Conservation (phyloP, 805 yeast species). For the Wickerhamomyces ciferrii region DNA sequence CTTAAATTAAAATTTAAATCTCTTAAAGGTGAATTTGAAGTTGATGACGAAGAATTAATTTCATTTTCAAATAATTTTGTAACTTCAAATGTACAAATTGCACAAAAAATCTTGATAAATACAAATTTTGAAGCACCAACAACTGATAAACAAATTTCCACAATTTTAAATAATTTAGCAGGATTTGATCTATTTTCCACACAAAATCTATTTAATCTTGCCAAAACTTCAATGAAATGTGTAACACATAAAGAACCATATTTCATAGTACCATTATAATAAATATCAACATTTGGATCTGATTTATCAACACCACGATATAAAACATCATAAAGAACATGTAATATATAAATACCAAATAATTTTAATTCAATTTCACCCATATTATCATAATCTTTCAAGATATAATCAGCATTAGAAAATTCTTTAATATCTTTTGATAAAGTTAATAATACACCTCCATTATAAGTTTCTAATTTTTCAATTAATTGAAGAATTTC, state of each 20-base stretch:
- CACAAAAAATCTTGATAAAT: neutral
- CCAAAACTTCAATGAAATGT: conserved; percentile 16
- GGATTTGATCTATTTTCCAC: neutral
- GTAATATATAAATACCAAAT: conserved; percentile 7
- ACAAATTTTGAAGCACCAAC: neutral
- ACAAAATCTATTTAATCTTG: conserved; percentile 9
- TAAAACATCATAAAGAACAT: conserved; percentile 14
- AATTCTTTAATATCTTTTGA: conserved; percentile 6
- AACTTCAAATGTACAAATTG: neutral
- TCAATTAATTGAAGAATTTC: conserved; percentile 10
- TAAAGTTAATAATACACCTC: conserved; percentile 5
- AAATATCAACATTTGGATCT: conserved; percentile 7
- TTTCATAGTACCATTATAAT: conserved; percentile 14
- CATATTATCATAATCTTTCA: conserved; percentile 2
- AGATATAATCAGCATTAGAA: conserved; percentile 1
- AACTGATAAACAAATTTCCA: neutral
- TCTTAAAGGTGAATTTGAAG: no score
- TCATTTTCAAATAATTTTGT: neutral
- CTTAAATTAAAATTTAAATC: neutral
- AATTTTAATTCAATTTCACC: conserved; percentile 6
- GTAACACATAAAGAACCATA: conserved; percentile 15
- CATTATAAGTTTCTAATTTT: conserved; percentile 11
- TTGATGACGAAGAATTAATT: neutral
- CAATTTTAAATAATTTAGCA: neutral
- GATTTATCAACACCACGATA: conserved; percentile 6